Conservation (phyloP, 2,329 filamentous ascomycete species). For the Penicillium sp. region DNA sequence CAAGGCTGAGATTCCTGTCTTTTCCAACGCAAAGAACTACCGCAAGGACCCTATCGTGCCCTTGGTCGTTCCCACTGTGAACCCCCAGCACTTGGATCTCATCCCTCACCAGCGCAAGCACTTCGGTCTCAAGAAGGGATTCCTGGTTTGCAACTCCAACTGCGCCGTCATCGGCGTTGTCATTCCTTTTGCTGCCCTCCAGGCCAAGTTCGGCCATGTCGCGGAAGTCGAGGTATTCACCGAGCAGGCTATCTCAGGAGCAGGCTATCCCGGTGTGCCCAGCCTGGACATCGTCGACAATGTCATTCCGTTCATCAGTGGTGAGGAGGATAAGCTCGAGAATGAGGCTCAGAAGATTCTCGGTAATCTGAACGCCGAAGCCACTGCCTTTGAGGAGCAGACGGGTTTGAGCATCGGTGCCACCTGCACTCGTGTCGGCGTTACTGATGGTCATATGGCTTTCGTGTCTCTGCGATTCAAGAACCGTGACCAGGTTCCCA, state of each 20-base stretch:
- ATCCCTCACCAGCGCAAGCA: constrained; percentile 81
- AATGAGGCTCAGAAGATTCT: constrained; percentile 94
- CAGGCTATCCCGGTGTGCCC: constrained; percentile 63
- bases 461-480: constrained; percentile 83
- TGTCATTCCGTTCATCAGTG: constrained; percentile 85
- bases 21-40: constrained; percentile 98
- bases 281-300: constrained; percentile 97
- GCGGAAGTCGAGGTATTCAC: constrained; percentile 79
- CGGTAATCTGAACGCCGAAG: constrained; percentile 64
- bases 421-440: constrained; percentile 89
- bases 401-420: constrained; percentile 69
- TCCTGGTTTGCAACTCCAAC: constrained; percentile 96
- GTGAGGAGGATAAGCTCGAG: constrained; percentile 95
- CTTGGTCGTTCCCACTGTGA: constrained; percentile 91
- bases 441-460: constrained; percentile 91
- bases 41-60: constrained; percentile 84
- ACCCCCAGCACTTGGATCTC: constrained; percentile 77
- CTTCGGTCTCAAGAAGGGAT: constrained; percentile 71
- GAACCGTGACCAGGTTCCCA: constrained; percentile 63
- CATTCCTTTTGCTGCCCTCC: constrained; percentile 86
- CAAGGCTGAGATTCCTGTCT: constrained; percentile 80
- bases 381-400: constrained; percentile 73
- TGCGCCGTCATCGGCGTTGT: constrained; percentile 96
- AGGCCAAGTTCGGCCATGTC: constrained; percentile 76
- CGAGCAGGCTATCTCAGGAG: constrained; percentile 89